Evolutionary conservation across 805 yeast genomes (phyloP).

Genomic region (Aciculoconidium aculeatum): DNA sequence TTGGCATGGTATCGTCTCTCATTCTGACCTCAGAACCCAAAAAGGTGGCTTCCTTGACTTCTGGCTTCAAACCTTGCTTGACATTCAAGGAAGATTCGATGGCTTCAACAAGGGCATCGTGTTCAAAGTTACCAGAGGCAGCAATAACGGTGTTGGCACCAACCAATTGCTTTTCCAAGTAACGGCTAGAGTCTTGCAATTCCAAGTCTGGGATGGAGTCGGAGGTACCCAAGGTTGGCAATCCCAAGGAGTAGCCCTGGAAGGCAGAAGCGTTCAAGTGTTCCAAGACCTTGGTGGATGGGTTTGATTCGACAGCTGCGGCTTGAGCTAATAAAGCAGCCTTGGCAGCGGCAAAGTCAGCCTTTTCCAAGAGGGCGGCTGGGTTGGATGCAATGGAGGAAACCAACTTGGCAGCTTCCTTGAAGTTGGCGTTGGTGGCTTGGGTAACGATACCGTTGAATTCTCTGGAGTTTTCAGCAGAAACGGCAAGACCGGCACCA

Average conservation of each 20-base stretch:
- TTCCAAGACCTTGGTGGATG: constrained; percentile 56
- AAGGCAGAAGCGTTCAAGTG: constrained; percentile 80
- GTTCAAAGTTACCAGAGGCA: constrained; percentile 64
- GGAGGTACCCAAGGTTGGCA: constrained; percentile 71
- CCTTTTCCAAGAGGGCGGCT: constrained; percentile 33
- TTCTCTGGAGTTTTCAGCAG: constrained; percentile 56
- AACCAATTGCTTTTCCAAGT: constrained; percentile 51
- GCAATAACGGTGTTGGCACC: constrained; percentile 65
- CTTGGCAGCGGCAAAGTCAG: constrained; percentile 45
- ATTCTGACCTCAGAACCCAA: constrained; percentile 83
- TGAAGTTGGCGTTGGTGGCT: constrained; percentile 43
- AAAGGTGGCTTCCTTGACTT: constrained; percentile 52
- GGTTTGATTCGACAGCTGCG: constrained; percentile 49
- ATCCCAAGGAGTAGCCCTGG: constrained; percentile 77
- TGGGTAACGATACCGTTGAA: constrained; percentile 57
- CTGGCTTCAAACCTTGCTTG: constrained; percentile 46
- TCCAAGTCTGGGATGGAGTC: constrained; percentile 59
- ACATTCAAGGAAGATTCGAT: constrained; percentile 48
- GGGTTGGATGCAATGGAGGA: constrained; percentile 38
- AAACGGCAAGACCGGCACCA: constrained; percentile 51
- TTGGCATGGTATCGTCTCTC: constrained; percentile 83
- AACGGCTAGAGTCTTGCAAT: constrained; percentile 50
- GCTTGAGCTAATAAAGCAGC: constrained; percentile 41
- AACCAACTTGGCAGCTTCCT: constrained; percentile 48
- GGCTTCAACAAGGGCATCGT: constrained; percentile 62